Conservation (phyloP, 2,329 filamentous ascomycete species). For the Trichoderma sp. region DNA sequence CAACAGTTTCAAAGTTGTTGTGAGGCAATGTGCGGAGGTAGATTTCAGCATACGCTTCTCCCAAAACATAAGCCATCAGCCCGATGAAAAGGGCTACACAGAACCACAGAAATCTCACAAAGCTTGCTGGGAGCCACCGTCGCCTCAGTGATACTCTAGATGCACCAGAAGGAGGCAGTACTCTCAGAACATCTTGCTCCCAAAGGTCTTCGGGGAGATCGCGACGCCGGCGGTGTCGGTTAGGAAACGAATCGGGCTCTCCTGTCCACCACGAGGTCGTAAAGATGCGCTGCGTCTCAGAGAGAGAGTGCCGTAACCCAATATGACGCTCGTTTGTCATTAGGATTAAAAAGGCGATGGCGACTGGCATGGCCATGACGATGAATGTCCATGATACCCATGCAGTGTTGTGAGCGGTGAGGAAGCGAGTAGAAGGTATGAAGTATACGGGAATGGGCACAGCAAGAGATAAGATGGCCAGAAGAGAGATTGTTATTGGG, state of each 20-base stretch:
- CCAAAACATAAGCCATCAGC: slow-evolving; percentile 63
- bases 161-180: slow-evolving; percentile 27
- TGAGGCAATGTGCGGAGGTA: slow-evolving; percentile 66
- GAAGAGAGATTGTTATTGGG: slow-evolving; percentile 59
- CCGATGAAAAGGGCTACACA: slow-evolving; percentile 61
- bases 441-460: slow-evolving; percentile 60
- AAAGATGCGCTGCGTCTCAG: slow-evolving; percentile 66
- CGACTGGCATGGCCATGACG: slow-evolving; percentile 67
- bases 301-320: slow-evolving; percentile 57
- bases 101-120: slow-evolving; percentile 68
- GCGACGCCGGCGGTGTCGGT: slow-evolving; percentile 43
- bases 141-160: slow-evolving; percentile 44
- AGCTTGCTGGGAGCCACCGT: slow-evolving; percentile 62
- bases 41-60: slow-evolving; percentile 67
- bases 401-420: slow-evolving; percentile 61
- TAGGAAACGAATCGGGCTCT: slow-evolving; percentile 48
- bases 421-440: slow-evolving; percentile 48
- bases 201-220: slow-evolving; percentile 37
- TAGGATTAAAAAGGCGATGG: slow-evolving; percentile 62
- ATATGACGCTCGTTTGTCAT: slow-evolving; percentile 63
- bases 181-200: slow-evolving; percentile 36
- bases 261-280: slow-evolving; percentile 65
- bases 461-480: slow-evolving; percentile 58
- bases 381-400: slow-evolving; percentile 70
- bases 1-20: slow-evolving; percentile 62